phyloP scores from a whole-genome alignment of 176 grass and related monocot genomes.

The Avena atlantica region DNA sequence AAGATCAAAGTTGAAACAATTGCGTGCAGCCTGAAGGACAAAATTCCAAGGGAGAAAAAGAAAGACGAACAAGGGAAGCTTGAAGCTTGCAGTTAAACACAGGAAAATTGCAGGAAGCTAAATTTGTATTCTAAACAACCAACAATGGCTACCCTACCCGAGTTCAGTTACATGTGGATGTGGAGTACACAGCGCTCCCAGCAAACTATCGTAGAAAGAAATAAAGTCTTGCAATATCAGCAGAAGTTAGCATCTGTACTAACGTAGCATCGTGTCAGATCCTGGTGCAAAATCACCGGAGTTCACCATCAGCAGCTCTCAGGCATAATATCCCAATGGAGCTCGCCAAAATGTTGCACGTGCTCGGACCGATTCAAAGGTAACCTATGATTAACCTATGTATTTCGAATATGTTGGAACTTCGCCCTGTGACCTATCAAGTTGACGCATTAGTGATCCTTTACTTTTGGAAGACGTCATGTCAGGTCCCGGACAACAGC shows the following conservation, averaged over 20 bases:
- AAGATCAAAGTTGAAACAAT: background rate
- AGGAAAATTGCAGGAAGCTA: background rate
- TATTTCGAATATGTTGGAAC: background rate
- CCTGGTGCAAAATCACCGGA: background rate
- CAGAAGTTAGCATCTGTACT: conserved; percentile 54
- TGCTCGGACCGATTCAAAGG: background rate
- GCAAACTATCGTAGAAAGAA: conserved; percentile 13
- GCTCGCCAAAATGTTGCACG: conserved; percentile 2
- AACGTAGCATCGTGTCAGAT: conserved; percentile 31
- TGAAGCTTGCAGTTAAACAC: background rate
- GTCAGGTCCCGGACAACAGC: conserved; percentile 58
- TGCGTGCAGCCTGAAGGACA: background rate
- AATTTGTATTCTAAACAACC: conserved; percentile 30
- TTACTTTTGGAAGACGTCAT: conserved; percentile 42
- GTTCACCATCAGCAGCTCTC: conserved; percentile 23
- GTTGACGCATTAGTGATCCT: background rate
- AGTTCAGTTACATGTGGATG: background rate
- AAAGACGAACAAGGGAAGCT: background rate
- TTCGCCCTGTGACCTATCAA: background rate
- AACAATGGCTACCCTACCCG: conserved; percentile 17
- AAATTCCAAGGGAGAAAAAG: background rate
- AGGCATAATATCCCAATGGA: background rate
- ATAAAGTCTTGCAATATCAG: conserved; percentile 35
- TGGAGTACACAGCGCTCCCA: background rate
- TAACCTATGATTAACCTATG: conserved; percentile 23